Base-by-base conservation (phyloP, 2,329 filamentous ascomycete species). In the Aspergillus sp. region DNA sequence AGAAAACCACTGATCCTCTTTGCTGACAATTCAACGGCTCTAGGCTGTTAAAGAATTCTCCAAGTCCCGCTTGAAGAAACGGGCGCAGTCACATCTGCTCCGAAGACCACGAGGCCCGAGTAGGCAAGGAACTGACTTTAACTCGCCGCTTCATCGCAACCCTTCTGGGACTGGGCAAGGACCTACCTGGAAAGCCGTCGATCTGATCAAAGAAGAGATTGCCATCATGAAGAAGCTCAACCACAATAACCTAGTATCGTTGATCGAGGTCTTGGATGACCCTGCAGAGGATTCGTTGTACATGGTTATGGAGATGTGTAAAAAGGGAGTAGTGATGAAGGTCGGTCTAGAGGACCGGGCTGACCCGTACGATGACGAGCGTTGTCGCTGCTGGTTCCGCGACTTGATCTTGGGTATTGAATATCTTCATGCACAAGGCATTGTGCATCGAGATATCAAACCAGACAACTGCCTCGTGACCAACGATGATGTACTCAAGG, bases 171-270 rank as follows among this genome's bases (percentile, higher is more conserved):
- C 70, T 27, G 65, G 67, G 26, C 68, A 75, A 48, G 73, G 77
- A 50, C 71, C 74, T 41, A 77, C 77, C 39, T 83, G 86, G 62
- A 84, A 83, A 56, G 81, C 91, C 0, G 74, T 97, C 8, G 86
- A 86, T 60, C 73, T 97, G 49, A 97, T 98, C 65, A 86, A 89
- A 51, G 87, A 95, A 66, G 93, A 98, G 68, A 93, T 97, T 59
- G 93, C 93, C 48, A 94, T 97, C 63, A 97, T 98, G 90, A 98
- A 97, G 75, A 97, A 97, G 70, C 77, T 97, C 41, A 83, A 96
- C 61, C 93, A 98, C 62, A 85, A 83, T 29, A 98, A 97, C 61
- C 74, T 98, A n/a, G 91, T 97, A 9, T 83, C 86, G 41, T 73
- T 98, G 43, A 88, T 94, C 54, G 93, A 98, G 68, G 93, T 98